Evolutionary conservation across 176 grass and related monocot species (phyloP).

Genomic region (Dactylis glomerata): DNA sequence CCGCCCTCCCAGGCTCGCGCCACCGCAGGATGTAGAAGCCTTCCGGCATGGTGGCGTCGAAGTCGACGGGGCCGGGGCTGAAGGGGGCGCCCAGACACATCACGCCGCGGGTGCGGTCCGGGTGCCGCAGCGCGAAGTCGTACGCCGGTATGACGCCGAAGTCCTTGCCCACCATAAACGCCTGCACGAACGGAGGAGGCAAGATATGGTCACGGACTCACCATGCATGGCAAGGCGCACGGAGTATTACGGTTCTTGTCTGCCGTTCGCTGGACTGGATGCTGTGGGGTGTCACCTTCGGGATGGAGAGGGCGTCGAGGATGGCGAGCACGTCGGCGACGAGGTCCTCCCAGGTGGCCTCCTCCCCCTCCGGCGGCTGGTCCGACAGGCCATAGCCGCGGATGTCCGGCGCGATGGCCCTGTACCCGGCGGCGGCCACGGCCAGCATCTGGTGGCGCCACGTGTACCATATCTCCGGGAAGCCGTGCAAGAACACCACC

Average conservation of each 20-base stretch:
- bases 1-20: not conserved
- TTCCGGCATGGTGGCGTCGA: not conserved
- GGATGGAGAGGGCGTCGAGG: not conserved
- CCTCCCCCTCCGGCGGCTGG: slow-evolving; percentile 8
- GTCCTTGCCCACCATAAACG: slow-evolving; percentile 15
- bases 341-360: not conserved
- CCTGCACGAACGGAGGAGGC: not conserved
- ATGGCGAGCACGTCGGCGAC: not conserved
- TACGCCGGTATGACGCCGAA: slow-evolving; percentile 42
- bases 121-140: slow-evolving; percentile 10
- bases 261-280: too few relatives aligned
- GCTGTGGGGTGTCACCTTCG: not conserved
- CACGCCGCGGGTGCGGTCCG: not conserved
- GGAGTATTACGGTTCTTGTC: too few relatives aligned
- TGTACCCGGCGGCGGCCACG: slow-evolving; percentile 39
- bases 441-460: slow-evolving; percentile 53
- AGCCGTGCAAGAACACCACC: slow-evolving; percentile 42
- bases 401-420: slow-evolving; percentile 39
- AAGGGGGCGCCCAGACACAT: not conserved
- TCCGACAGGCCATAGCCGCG: slow-evolving; percentile 47
- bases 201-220: too few relatives aligned
- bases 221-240: too few relatives aligned
- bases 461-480: slow-evolving; percentile 59
- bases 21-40: not conserved
- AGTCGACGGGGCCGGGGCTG: not conserved